Base-by-base conservation (phyloP, 805 yeast genomes). In the Saturnispora galanensis region DNA sequence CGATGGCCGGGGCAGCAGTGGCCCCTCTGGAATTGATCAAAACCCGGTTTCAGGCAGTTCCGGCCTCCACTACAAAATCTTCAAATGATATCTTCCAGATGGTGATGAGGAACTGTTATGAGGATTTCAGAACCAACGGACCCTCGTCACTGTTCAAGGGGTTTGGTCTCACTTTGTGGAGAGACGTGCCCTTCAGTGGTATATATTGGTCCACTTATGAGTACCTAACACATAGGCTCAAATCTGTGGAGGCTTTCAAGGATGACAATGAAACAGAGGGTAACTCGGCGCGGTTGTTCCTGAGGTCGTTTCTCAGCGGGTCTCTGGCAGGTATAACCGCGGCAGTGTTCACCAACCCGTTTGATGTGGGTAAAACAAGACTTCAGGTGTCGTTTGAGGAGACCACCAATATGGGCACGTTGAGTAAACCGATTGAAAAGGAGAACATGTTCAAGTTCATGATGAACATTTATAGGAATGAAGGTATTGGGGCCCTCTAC, bases 111-210 rank as follows among this genome's bases (percentile, higher is more conserved):
- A 64, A 62, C 33, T 55, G 65, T 9, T 34, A 42, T 11, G 43
- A 48, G 3, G 79, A 81, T 54, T 65, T 86, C 5, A 59, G 64
- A 33, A 48, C 57, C 1, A 69, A 70, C 11, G 98, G 98, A 0
- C 48, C 74, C 2, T 60, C 65, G 2, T 73, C 87, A 0, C 60
- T 93, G 15, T 93, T 88, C 70, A 80, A 81, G 45, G 98, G 98
- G 0, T 66, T 93, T 17, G 79, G 83, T 35, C 71, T 93, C 34
- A 93, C 98, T 0, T 69, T 93, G 12, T 90, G 96, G 96, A 73
- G 98, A 63, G 98, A 93, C 60, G 97, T 90, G 0, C 98, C 98
- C 1, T 93, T 93, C 60, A 82, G 94, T 50, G 97, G 95, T 1
- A 79, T 90, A 1, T 93, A 93, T 63, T 93, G 98, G 98, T 76